A percentile compares a stretch with the other conserved stretches of the same genome.
These are phyloP conservation scores for Oropetium thomaeum DNA, from an alignment of 176 grass and related monocot species.

Conservation along the genomic window DNA sequence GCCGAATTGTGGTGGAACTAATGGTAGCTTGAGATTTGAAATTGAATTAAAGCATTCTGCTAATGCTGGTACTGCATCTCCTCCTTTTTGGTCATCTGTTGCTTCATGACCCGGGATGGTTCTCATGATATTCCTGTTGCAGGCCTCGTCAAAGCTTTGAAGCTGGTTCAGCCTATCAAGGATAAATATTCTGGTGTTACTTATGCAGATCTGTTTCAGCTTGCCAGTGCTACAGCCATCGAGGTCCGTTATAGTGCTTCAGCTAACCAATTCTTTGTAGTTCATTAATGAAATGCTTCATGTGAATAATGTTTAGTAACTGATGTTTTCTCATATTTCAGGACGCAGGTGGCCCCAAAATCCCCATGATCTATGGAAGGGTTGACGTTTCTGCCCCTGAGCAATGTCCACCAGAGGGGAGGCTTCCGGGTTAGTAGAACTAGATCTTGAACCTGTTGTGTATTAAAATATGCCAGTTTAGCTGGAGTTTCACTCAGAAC, in stretches of 20 bases:
- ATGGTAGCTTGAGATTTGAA: conserved; percentile 87
- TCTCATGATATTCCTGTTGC: not conserved
- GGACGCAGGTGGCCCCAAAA: conserved; percentile 95
- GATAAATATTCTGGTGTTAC: conserved; percentile 73
- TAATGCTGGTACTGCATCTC: conserved; percentile 69
- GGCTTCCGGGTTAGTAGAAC: conserved; percentile 67
- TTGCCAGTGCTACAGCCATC: conserved; percentile 91
- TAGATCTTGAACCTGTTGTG: not conserved
- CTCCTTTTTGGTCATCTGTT: not conserved
- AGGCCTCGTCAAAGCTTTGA: conserved; percentile 88
- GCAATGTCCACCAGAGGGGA: conserved; percentile 84
- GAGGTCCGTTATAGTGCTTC: conserved; percentile 50
- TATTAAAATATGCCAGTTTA: not conserved
- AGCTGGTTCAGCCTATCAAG: conserved; percentile 75
- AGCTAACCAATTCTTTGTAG: not conserved
- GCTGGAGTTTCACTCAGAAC: not conserved
- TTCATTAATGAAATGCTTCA: not conserved
- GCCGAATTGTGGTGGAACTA: conserved; percentile 77
- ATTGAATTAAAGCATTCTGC: conserved; percentile 74
- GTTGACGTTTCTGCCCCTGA: conserved; percentile 63
- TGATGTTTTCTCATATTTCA: conserved; percentile 38
- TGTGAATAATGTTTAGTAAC: not conserved
- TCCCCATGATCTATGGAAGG: conserved; percentile 92
- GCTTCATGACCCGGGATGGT: not conserved
- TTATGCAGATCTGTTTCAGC: conserved; percentile 88